Conservation (phyloP, 2,329 filamentous ascomycete genomes). For the Eutypella sp. region DNA sequence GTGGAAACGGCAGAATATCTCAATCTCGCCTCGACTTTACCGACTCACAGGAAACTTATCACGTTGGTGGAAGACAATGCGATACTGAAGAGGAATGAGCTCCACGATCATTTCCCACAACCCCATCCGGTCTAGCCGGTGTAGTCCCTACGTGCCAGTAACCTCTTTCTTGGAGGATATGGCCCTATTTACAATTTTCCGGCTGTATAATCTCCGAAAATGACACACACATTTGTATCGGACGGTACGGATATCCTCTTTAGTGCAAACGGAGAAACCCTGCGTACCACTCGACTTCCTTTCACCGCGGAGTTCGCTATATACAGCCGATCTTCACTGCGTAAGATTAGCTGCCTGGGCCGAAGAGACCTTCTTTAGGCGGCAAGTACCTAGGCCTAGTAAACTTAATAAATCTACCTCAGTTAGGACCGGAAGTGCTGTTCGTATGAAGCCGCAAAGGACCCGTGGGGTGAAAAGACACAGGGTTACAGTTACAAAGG, state of each 20-base stretch:
- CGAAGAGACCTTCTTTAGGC: no score
- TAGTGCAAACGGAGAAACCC: no score
- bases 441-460: neutral
- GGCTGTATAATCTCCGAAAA: no score
- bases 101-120: slow-evolving; percentile 14
- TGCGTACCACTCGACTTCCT: no score
- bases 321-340: no score
- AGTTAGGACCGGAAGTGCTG: neutral
- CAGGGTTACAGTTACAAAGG: neutral
- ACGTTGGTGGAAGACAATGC: slow-evolving; percentile 35
- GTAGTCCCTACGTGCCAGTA: neutral
- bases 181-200: no score
- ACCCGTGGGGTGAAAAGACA: neutral
- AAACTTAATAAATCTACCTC: no score
- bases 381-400: no score
- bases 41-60: slow-evolving; percentile 37
- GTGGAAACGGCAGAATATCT: slow-evolving; percentile 40
- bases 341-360: no score
- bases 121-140: neutral
- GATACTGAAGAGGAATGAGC: slow-evolving; percentile 28
- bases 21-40: slow-evolving; percentile 27
- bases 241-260: no score
- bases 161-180: neutral
- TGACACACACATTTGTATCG: no score
- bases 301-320: no score